These are phyloP conservation scores for Collybia mongolica DNA, from an alignment of 768 basidiomycete species.

Conservation along the genomic window DNA sequence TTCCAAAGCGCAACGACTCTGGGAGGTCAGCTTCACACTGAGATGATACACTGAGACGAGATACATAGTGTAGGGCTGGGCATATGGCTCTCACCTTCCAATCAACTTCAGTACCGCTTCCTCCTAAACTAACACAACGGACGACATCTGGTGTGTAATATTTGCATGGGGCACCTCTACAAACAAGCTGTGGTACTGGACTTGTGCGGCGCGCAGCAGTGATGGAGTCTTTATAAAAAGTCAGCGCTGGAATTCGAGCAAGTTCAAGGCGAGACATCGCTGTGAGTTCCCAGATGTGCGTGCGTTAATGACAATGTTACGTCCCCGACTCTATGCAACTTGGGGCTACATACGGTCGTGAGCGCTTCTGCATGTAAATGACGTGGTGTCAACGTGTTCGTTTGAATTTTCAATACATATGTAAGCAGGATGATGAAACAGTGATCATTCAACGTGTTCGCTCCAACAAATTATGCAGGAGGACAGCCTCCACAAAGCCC, in stretches of 20 bases:
- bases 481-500: constrained; percentile 74
- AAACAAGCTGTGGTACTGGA: constrained; percentile 77
- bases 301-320: too few species aligned
- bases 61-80: not conserved
- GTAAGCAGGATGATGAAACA: not conserved
- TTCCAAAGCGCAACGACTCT: constrained; percentile 76
- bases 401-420: not conserved
- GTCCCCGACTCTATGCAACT: too few species aligned
- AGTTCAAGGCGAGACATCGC: constrained; percentile 72
- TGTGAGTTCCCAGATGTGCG: constrained; percentile 2
- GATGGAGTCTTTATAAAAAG: constrained; percentile 68
- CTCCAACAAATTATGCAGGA: constrained; percentile 13
- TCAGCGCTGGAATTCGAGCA: constrained; percentile 69
- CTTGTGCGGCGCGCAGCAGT: constrained; percentile 66
- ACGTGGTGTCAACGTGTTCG: constrained; percentile 34
- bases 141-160: constrained; percentile 82
- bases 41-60: constrained; percentile 1
- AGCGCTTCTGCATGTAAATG: constrained; percentile 8
- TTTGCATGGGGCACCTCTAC: constrained; percentile 76
- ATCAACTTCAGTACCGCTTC: constrained; percentile 75
- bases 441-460: constrained; percentile 4
- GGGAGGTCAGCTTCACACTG: constrained; percentile 93
- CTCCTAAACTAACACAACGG: constrained; percentile 80
- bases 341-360: too few species aligned
- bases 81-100: constrained; percentile 69